These are phyloP conservation scores for Onygenales sp. DNA, from an alignment of 2,329 filamentous ascomycete species.

Conservation along the genomic window DNA sequence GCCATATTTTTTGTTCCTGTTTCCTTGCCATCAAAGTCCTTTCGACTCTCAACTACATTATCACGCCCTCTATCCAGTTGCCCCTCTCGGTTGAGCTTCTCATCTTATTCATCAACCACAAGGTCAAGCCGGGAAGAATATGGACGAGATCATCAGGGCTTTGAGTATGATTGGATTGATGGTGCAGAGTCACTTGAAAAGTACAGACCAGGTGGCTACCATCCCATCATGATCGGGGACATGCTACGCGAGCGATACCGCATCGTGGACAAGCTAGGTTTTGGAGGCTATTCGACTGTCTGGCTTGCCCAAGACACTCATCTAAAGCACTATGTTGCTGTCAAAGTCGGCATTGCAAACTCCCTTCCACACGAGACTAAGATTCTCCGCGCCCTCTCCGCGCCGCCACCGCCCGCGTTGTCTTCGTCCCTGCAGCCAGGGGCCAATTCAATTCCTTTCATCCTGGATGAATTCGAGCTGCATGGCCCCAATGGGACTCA, in stretches of 20 bases:
- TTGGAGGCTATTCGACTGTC: slow-evolving; percentile 33
- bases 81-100: background rate
- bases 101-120: slow-evolving; percentile 1
- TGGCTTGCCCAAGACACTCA: slow-evolving; percentile 30
- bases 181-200: slow-evolving; percentile 21
- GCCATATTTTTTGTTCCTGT: background rate
- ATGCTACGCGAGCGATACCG: slow-evolving; percentile 24
- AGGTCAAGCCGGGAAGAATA: background rate
- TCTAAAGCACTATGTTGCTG: slow-evolving; percentile 17
- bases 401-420: background rate
- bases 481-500: slow-evolving; percentile 9
- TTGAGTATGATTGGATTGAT: slow-evolving; percentile 22
- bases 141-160: background rate
- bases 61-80: background rate
- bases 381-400: slow-evolving; percentile 14
- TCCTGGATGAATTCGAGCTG: slow-evolving; percentile 10
- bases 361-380: slow-evolving; percentile 11
- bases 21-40: background rate
- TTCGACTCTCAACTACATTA: background rate
- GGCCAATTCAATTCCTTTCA: slow-evolving; percentile 1
- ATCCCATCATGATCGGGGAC: slow-evolving; percentile 26
- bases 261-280: slow-evolving; percentile 34
- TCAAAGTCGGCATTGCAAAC: slow-evolving; percentile 19
- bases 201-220: slow-evolving; percentile 25
- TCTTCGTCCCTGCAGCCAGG: background rate